Percentiles rank a stretch among this genome's conserved stretches.
Conservation (phyloP, 441 rosid genomes). For the Gossypium schwendimanii region DNA sequence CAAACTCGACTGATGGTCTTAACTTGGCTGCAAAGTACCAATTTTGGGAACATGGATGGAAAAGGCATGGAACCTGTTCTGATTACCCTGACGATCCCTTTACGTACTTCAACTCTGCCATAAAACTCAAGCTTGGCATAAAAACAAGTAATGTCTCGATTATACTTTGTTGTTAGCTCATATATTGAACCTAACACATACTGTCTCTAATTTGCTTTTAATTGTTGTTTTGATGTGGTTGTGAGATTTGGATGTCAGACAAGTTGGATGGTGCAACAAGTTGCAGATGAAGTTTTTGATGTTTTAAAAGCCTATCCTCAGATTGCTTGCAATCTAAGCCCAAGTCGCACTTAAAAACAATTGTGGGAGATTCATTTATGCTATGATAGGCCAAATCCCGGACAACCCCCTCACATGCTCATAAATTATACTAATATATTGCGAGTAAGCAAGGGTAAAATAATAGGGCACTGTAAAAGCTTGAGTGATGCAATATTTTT, state of each 20-base stretch:
- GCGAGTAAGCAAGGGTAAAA: too few species aligned
- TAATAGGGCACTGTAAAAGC: too few species aligned
- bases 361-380: neutral
- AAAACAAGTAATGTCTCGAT: too few species aligned
- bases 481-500: too few species aligned
- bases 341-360: neutral
- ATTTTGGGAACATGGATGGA: neutral
- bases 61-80: neutral
- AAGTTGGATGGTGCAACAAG: neutral
- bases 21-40: rapidly evolving
- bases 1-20: neutral
- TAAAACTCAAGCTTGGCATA: rapidly evolving
- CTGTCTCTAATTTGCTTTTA: neutral
- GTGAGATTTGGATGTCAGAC: rapidly evolving
- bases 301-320: neutral
- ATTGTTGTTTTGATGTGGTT: neutral
- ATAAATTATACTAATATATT: too few species aligned
- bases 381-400: neutral
- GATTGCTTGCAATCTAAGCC: neutral
- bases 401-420: neutral
- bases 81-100: neutral
- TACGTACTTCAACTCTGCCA: neutral
- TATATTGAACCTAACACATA: too few species aligned
- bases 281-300: neutral
- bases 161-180: too few species aligned